Base-by-base conservation (phyloP, 345 rosid species). In the Limnanthes douglasii region DNA sequence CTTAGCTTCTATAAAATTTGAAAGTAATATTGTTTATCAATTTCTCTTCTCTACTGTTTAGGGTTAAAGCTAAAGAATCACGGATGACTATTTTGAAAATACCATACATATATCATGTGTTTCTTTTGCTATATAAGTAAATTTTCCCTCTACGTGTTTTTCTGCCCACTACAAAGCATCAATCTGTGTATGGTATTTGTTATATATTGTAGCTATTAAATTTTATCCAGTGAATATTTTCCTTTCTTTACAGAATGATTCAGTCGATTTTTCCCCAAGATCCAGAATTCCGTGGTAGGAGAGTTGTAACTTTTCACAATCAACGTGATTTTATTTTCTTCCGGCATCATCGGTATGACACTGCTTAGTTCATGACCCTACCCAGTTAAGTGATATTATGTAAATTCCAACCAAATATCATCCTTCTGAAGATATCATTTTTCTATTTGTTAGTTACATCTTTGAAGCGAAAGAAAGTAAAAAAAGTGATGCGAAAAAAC, bases 221-320 rank as follows among this genome's bases (percentile, higher is more conserved):
- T n/a, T n/a, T n/a, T n/a, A n/a, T n/a, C n/a, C n/a, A n/a, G n/a
- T n/a, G n/a, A n/a, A n/a, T n/a, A 29, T 34, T 46, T 20, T 40
- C 51, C 11, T 45, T 31, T 10, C 43, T 5, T 31, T 46, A 33
- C 56, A 90, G 98, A 39, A 19, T 92, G 31, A 51, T 85, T 29
- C 96, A 73, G 30, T 73, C 99, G 17, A 78, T 85, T 23, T 85
- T 92, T 41, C 94, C 90, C 0, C 99, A 70, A 51, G 70, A 66
- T 37, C 93, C 93, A 15, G 57, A 85, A 44, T 81, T 85, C 45
- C 81, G 66, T 9, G 96, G 94, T 42, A 72, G 96, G 6, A 65
- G 94, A 53, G 94, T 92, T 60, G 90, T 71, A 10, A 92, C 99
- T 8, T 85, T 92, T 26, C 96, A 92, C 57, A 92, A 92, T 63